These are phyloP conservation scores for Coniella lustricola DNA, from an alignment of 2,329 filamentous ascomycete genomes.

Conservation along the genomic window DNA sequence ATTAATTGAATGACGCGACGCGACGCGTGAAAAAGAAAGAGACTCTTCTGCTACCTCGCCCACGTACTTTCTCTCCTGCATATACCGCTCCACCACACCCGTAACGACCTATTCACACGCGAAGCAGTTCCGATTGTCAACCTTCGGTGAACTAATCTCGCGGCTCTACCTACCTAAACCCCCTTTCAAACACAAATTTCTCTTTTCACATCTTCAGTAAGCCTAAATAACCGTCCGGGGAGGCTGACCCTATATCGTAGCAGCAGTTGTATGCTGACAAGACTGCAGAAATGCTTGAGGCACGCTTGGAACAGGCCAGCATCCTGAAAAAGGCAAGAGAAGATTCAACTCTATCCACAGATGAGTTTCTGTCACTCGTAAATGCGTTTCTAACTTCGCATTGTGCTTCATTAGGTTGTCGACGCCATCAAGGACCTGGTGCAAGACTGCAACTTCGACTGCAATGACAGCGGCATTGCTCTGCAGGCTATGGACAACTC, in stretches of 20 bases:
- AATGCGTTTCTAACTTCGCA: not conserved
- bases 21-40: conserved; percentile 3
- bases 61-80: not conserved
- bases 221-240: not conserved
- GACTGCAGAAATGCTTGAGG: conserved; percentile 72
- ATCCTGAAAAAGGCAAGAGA: conserved; percentile 85
- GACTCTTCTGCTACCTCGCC: conserved; percentile 1
- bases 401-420: conserved; percentile 59
- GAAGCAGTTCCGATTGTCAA: too few species aligned
- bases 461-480: conserved; percentile 98
- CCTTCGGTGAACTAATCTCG: too few species aligned
- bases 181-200: too few species aligned
- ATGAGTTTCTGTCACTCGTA: not conserved
- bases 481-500: conserved; percentile 99
- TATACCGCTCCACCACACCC: not conserved
- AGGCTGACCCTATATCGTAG: conserved; percentile 10
- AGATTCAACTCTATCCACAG: not conserved
- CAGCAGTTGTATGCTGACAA: conserved; percentile 31
- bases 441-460: conserved; percentile 99
- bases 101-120: not conserved
- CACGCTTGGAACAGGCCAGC: conserved; percentile 88
- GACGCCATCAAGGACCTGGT: conserved; percentile 99
- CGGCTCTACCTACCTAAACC: too few species aligned
- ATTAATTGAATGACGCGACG: conserved; percentile 1
- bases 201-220: conserved; percentile 17